These are phyloP conservation scores for Cenchrus purpureus DNA, from an alignment of 176 grass and related monocot genomes.

Conservation along the genomic window DNA sequence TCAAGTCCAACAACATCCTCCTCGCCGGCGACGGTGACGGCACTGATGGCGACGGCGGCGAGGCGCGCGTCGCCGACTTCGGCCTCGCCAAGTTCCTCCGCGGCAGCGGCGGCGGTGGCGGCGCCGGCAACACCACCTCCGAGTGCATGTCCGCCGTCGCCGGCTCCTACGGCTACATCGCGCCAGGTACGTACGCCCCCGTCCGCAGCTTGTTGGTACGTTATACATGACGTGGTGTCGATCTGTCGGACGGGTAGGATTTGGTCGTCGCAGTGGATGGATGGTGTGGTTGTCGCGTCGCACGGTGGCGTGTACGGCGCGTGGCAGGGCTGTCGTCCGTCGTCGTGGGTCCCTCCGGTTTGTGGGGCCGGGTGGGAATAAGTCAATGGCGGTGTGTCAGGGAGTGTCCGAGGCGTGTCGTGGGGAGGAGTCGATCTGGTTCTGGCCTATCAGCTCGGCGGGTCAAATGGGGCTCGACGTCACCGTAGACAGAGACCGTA, in stretches of 20 bases:
- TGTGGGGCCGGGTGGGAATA: too few species aligned
- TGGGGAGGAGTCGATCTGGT: too few species aligned
- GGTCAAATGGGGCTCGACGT: too few species aligned
- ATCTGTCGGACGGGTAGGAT: conserved; percentile 30
- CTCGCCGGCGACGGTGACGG: conserved; percentile 56
- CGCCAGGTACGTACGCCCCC: conserved; percentile 55
- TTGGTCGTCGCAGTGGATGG: background rate
- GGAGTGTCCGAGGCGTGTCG: too few species aligned
- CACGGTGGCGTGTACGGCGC: background rate
- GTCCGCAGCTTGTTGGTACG: too few species aligned
- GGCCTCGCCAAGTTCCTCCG: conserved; percentile 94
- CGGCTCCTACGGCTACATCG: conserved; percentile 99
- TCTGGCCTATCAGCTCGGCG: too few species aligned
- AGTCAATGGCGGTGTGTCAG: background rate
- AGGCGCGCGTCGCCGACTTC: conserved; percentile 96
- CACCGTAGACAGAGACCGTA: too few species aligned
- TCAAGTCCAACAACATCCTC: conserved; percentile 99
- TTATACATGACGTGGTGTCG: background rate
- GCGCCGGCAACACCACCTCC: conserved; percentile 33
- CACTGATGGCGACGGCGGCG: conserved; percentile 29
- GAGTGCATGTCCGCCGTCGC: conserved; percentile 97
- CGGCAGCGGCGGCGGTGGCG: conserved; percentile 22
- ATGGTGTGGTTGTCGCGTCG: too few species aligned
- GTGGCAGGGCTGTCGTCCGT: too few species aligned
- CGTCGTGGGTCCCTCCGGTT: too few species aligned